A percentile compares a stretch with the other conserved stretches of the same genome.
Conservation (phyloP, 2,329 filamentous ascomycete genomes). For the Pezicula carpinea region DNA sequence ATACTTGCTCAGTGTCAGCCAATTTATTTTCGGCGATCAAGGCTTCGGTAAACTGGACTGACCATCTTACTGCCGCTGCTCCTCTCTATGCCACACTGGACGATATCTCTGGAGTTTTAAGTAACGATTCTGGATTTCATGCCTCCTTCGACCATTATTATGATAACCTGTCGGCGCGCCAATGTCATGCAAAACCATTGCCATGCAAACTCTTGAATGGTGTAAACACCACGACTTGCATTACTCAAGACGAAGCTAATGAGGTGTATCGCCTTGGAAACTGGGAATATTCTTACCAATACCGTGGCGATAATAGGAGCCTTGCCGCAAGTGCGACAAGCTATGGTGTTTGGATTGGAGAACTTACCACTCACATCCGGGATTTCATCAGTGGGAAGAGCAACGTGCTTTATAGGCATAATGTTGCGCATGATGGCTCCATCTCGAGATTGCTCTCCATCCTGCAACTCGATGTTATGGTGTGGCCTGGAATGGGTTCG, state of each 20-base stretch:
- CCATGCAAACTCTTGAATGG: slow-evolving; percentile 56
- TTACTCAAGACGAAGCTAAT: slow-evolving; percentile 59
- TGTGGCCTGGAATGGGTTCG: slow-evolving; percentile 80
- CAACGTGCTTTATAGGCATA: slow-evolving; percentile 60
- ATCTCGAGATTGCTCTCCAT: slow-evolving; percentile 63
- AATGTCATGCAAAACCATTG: slow-evolving; percentile 69
- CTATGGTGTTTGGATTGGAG: slow-evolving; percentile 70
- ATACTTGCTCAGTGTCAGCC: slow-evolving; percentile 54
- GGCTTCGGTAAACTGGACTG: slow-evolving; percentile 51
- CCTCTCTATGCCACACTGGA: slow-evolving; percentile 59
- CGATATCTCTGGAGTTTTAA: slow-evolving; percentile 59
- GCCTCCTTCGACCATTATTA: slow-evolving; percentile 76
- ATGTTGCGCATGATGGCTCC: slow-evolving; percentile 76
- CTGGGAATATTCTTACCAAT: slow-evolving; percentile 77
- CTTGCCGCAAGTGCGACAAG: slow-evolving; percentile 56
- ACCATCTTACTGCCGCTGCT: slow-evolving; percentile 54
- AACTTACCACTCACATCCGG: slow-evolving; percentile 63
- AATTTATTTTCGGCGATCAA: slow-evolving; percentile 39
- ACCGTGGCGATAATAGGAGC: slow-evolving; percentile 60
- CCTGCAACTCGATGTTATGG: slow-evolving; percentile 70
- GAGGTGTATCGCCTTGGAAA: slow-evolving; percentile 71
- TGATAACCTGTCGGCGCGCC: slow-evolving; percentile 74
- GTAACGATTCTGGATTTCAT: slow-evolving; percentile 59
- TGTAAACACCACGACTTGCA: slow-evolving; percentile 48
- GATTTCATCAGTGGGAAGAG: slow-evolving; percentile 39